These are phyloP conservation scores for Diaporthe aspalathi DNA, from an alignment of 2,329 filamentous ascomycete species.

Conservation along the genomic window DNA sequence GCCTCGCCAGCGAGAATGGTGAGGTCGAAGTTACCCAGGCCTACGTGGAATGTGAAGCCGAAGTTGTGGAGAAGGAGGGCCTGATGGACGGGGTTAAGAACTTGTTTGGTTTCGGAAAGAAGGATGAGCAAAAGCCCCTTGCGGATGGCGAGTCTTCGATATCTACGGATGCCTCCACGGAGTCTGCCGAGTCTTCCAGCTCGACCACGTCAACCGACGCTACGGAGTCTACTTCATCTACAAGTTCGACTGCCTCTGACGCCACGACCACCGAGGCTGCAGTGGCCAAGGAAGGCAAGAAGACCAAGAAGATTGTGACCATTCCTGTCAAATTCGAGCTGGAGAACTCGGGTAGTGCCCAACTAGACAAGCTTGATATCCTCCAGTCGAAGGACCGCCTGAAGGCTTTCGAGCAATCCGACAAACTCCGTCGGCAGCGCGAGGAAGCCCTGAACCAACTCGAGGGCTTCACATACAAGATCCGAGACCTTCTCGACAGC, in stretches of 20 bases:
- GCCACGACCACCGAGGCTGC: conserved; percentile 61
- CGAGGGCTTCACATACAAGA: conserved; percentile 92
- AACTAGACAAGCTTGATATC: conserved; percentile 61
- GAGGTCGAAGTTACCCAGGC: conserved; percentile 82
- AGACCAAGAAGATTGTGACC: conserved; percentile 68
- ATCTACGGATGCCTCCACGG: conserved; percentile 54
- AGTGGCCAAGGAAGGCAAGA: conserved; percentile 65
- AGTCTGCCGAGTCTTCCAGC: conserved; percentile 51
- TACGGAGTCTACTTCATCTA: conserved; percentile 48
- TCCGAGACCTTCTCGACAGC: conserved; percentile 83
- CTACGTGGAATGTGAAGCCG: conserved; percentile 86
- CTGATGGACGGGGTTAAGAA: conserved; percentile 96
- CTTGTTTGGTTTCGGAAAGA: conserved; percentile 92
- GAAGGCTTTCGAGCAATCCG: conserved; percentile 86
- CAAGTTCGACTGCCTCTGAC: conserved; percentile 49
- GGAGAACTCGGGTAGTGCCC: conserved; percentile 62
- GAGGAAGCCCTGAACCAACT: conserved; percentile 93
- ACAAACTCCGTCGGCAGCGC: conserved; percentile 78
- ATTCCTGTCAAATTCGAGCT: conserved; percentile 64
- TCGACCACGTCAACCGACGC: conserved; percentile 49
- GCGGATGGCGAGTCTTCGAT: conserved; percentile 67
- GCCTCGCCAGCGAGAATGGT: conserved; percentile 78
- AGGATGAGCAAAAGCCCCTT: conserved; percentile 84
- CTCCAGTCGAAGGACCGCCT: conserved; percentile 75
- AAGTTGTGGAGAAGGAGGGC: conserved; percentile 77